These are phyloP conservation scores for Turnera subulata DNA, from an alignment of 345 rosid genomes.

Conservation along the genomic window DNA sequence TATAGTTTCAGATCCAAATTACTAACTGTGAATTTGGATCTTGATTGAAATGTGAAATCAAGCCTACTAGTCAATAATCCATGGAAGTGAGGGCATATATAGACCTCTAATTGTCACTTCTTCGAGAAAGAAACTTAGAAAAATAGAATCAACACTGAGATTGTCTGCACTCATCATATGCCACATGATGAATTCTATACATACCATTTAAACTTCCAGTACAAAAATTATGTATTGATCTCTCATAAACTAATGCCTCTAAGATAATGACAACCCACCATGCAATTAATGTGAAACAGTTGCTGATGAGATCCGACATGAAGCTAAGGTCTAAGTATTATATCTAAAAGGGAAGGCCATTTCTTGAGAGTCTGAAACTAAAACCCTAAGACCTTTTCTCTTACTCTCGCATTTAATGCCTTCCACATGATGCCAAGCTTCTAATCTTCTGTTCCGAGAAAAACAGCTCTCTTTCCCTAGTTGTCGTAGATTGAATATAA, in stretches of 20 bases:
- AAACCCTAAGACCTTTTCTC: slow-evolving; percentile 39
- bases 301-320: slow-evolving; percentile 55
- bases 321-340: slow-evolving; percentile 35
- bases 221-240: not conserved
- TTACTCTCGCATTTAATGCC: slow-evolving; percentile 55
- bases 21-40: too few species aligned
- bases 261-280: slow-evolving; percentile 3
- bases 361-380: slow-evolving; percentile 32
- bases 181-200: too few species aligned
- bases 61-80: too few species aligned
- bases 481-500: slow-evolving; percentile 20
- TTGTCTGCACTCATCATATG: too few species aligned
- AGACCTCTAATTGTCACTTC: too few species aligned
- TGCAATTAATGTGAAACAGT: slow-evolving; percentile 21
- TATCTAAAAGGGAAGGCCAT: slow-evolving; percentile 23
- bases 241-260: not conserved
- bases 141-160: too few species aligned
- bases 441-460: slow-evolving; percentile 42
- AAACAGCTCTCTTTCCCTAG: slow-evolving; percentile 33
- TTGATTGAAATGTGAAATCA: too few species aligned
- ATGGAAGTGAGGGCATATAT: too few species aligned
- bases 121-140: too few species aligned
- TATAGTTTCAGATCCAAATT: too few species aligned
- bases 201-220: too few species aligned
- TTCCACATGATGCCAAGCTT: slow-evolving; percentile 62